Conservation (phyloP, 1,139 yeast genomes). For the Pichia sp. region DNA sequence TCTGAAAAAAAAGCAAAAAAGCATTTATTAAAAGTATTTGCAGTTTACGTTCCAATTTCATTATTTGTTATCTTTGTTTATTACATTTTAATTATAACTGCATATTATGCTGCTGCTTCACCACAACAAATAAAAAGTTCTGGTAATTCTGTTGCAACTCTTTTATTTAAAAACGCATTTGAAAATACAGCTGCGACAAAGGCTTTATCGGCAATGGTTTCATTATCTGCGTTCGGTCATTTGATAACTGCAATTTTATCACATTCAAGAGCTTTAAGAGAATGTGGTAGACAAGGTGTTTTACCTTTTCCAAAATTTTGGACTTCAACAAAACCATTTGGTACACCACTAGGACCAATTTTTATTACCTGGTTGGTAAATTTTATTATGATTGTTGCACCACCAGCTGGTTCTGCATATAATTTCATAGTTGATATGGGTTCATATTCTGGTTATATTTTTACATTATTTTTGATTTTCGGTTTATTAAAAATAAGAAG, state of each 20-base stretch:
- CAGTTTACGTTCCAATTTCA: slow-evolving; percentile 34
- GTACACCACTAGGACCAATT: slow-evolving; percentile 39
- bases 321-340: slow-evolving; percentile 39
- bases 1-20: slow-evolving; percentile 35
- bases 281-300: slow-evolving; percentile 44
- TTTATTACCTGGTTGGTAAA: slow-evolving; percentile 36
- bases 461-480: slow-evolving; percentile 33
- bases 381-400: slow-evolving; percentile 37
- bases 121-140: slow-evolving; percentile 32
- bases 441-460: slow-evolving; percentile 34
- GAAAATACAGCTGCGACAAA: slow-evolving; percentile 30
- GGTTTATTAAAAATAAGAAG: slow-evolving; percentile 36
- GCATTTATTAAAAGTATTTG: slow-evolving; percentile 28
- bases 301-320: slow-evolving; percentile 37
- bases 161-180: slow-evolving; percentile 34
- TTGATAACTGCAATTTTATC: slow-evolving; percentile 36
- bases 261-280: slow-evolving; percentile 39
- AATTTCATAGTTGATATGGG: slow-evolving; percentile 35
- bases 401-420: slow-evolving; percentile 44
- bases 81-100: slow-evolving; percentile 35
- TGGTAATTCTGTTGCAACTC: slow-evolving; percentile 33
- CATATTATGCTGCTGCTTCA: slow-evolving; percentile 35
- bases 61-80: slow-evolving; percentile 33
- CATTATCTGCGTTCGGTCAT: slow-evolving; percentile 40
- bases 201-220: slow-evolving; percentile 36